Evolutionary conservation across 2,329 filamentous ascomycete genomes (phyloP).

Genomic region (Paraphoma chrysanthemicola): DNA sequence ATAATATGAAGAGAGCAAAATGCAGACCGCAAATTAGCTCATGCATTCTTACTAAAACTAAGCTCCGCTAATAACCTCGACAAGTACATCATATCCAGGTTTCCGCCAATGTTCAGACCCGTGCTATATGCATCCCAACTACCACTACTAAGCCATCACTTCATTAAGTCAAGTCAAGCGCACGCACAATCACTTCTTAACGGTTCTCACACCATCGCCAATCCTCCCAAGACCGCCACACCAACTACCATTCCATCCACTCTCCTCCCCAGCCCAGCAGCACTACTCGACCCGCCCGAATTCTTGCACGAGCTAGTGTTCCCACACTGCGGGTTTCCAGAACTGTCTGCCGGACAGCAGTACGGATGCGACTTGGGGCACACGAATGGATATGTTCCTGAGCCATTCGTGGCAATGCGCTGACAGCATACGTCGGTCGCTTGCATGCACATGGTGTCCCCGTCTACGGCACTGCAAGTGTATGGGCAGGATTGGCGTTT

Average conservation of each 20-base stretch:
- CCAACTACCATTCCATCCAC: not conserved
- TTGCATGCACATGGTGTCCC: not conserved
- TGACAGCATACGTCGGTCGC: not conserved
- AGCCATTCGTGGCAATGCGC: not conserved
- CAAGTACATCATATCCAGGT: too few species aligned
- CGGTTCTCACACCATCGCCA: not conserved
- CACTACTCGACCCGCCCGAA: not conserved
- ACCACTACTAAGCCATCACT: too few species aligned
- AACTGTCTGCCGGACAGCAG: not conserved
- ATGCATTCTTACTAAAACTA: too few species aligned
- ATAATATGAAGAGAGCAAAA: too few species aligned
- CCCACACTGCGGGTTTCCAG: not conserved
- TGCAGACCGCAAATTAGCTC: too few species aligned
- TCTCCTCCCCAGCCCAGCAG: not conserved
- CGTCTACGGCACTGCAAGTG: not conserved
- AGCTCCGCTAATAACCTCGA: too few species aligned
- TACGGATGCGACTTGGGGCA: not conserved
- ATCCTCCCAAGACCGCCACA: not conserved
- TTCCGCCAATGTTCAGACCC: too few species aligned
- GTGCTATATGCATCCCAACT: too few species aligned
- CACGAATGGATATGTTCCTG: not conserved
- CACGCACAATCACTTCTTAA: too few species aligned
- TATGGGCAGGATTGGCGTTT: not conserved
- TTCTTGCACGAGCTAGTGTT: not conserved
- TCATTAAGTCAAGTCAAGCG: too few species aligned